phyloP scores from a whole-genome alignment of 495 filamentous ascomycete genomes.

The Neurospora terricola region DNA sequence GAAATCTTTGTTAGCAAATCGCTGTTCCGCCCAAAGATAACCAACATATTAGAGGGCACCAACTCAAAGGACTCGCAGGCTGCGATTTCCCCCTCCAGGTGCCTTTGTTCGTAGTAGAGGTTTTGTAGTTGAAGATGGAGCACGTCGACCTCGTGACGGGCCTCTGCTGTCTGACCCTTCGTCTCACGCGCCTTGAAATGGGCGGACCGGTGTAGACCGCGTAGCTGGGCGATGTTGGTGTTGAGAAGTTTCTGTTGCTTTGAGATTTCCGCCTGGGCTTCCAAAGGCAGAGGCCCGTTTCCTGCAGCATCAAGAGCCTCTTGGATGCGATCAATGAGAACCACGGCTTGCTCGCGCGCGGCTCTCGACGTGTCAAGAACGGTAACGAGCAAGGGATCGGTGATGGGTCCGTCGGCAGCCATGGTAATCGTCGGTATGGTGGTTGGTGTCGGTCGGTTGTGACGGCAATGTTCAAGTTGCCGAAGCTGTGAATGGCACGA shows the following conservation, averaged over 20 bases:
- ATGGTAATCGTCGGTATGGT: constrained; percentile 16
- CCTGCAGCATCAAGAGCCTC: constrained; percentile 29
- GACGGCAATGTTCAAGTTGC: not conserved
- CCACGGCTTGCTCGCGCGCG: constrained; percentile 60
- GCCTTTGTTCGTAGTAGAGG: constrained; percentile 89
- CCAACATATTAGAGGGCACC: constrained; percentile 25
- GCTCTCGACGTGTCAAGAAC: constrained; percentile 61
- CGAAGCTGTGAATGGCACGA: not conserved
- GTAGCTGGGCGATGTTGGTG: constrained; percentile 70
- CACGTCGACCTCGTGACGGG: constrained; percentile 80
- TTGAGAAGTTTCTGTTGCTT: constrained; percentile 72
- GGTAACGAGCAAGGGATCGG: constrained; percentile 57
- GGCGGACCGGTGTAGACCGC: constrained; percentile 71
- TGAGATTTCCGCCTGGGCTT: constrained; percentile 52
- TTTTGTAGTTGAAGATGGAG: constrained; percentile 92
- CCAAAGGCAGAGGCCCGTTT: constrained; percentile 27
- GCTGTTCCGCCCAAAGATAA: not conserved
- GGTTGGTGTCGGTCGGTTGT: not conserved
- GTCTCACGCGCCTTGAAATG: constrained; percentile 74
- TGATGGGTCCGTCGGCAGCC: constrained; percentile 49
- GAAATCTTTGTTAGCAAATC: not conserved
- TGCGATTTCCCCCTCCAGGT: constrained; percentile 79
- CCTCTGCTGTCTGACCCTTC: constrained; percentile 77
- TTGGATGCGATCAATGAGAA: constrained; percentile 51
- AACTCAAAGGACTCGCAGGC: constrained; percentile 90